Conservation (phyloP, 2,329 filamentous ascomycete genomes). For the Xylaria sp. region DNA sequence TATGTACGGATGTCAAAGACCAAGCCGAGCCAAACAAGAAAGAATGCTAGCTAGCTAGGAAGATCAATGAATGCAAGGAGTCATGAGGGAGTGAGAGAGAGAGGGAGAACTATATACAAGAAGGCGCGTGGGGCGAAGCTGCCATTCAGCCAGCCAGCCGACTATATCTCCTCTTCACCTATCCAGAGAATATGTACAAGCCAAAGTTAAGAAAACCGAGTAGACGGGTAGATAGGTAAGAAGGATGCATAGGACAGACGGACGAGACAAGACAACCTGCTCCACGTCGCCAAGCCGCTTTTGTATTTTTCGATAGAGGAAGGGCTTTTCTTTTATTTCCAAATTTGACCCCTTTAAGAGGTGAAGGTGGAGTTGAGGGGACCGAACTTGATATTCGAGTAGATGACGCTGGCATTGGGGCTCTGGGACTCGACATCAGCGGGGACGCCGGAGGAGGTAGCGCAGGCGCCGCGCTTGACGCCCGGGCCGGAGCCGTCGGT, state of each 20-base stretch:
- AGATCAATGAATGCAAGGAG: constrained; percentile 31
- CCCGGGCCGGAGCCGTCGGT: constrained; percentile 54
- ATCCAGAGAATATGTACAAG: too few species aligned
- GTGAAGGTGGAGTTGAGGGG: constrained; percentile 58
- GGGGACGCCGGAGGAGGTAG: constrained; percentile 58
- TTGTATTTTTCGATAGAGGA: background rate
- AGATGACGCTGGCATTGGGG: constrained; percentile 56
- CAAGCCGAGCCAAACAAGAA: constrained; percentile 14
- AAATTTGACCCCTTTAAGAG: constrained; percentile 11
- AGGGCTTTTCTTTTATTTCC: too few species aligned
- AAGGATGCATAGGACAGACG: too few species aligned
- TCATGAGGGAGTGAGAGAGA: background rate
- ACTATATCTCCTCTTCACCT: background rate
- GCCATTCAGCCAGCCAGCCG: background rate
- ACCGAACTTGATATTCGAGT: constrained; percentile 63
- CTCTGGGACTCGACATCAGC: constrained; percentile 54
- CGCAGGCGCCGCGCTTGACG: constrained; percentile 60
- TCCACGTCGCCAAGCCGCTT: background rate
- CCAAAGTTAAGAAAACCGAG: background rate
- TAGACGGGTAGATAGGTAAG: background rate
- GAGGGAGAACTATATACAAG: constrained; percentile 33
- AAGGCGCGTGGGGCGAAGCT: constrained; percentile 9
- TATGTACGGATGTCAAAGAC: constrained; percentile 31
- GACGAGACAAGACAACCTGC: background rate
- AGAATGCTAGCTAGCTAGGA: background rate